A percentile compares a stretch with the other conserved stretches of the same genome.
These are phyloP conservation scores for Creolimax fragrantissima DNA, from an alignment of 78 protist species.

Conservation along the genomic window DNA sequence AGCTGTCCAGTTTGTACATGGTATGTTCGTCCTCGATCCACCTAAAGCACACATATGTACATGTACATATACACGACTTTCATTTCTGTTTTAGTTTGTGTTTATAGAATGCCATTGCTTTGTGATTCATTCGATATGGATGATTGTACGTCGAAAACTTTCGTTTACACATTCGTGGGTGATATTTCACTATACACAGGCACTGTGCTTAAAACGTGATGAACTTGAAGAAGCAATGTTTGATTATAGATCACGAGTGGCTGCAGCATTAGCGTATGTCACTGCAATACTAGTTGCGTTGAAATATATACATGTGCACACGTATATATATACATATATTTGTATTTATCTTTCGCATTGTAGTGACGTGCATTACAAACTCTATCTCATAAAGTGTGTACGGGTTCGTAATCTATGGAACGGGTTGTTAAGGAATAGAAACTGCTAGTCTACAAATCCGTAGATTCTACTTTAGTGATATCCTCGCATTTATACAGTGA, in stretches of 20 bases:
- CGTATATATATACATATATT: not conserved
- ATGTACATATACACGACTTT: not conserved
- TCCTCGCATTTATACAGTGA: not conserved
- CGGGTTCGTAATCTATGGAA: too few relatives aligned
- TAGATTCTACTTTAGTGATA: too few relatives aligned
- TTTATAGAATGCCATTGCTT: not conserved
- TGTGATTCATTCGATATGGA: not conserved
- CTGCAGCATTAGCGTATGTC: not conserved
- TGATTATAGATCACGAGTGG: not conserved
- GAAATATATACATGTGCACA: not conserved
- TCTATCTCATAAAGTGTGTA: not conserved
- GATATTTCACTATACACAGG: too few relatives aligned
- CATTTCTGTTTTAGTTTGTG: not conserved
- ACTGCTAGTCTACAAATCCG: too few relatives aligned
- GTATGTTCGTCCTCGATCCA: not conserved
- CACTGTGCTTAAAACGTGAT: not conserved
- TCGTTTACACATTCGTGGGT: too few relatives aligned
- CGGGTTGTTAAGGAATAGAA: too few relatives aligned
- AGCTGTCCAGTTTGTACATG: not conserved
- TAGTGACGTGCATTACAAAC: not conserved
- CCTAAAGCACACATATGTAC: not conserved
- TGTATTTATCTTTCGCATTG: not conserved
- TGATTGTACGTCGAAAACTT: not conserved
- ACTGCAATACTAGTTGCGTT: not conserved
- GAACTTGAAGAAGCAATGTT: not conserved